Evolutionary conservation across 441 rosid species (phyloP).

Genomic region (Populus tomentosa): DNA sequence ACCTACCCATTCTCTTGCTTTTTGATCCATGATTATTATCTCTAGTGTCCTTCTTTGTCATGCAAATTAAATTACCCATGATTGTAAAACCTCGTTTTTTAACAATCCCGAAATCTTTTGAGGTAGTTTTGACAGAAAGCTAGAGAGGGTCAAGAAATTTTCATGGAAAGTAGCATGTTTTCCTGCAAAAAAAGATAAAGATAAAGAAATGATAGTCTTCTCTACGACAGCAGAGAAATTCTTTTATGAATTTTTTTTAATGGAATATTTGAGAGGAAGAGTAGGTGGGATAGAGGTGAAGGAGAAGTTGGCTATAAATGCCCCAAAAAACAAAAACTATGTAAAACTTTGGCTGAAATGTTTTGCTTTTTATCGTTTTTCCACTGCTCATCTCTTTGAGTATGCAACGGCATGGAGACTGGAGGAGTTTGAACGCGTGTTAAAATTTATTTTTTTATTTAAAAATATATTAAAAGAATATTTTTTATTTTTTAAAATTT

Average conservation of each 20-base stretch:
- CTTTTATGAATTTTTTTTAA: not conserved
- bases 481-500: too few species aligned
- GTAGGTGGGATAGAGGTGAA: not conserved
- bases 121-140: not conserved
- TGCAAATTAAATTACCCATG: constrained; percentile 63
- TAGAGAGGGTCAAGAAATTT: not conserved
- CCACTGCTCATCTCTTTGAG: not conserved
- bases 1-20: constrained; percentile 62
- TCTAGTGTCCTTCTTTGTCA: constrained; percentile 47
- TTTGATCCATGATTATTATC: constrained; percentile 40
- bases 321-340: not conserved
- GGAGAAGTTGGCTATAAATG: constrained; percentile 9
- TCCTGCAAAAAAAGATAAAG: not conserved
- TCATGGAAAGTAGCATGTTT: not conserved
- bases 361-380: not conserved
- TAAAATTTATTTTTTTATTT: too few species aligned
- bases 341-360: not conserved
- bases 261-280: not conserved
- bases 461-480: too few species aligned
- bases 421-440: too few species aligned
- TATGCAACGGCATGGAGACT: not conserved
- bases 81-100: constrained; percentile 1
- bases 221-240: not conserved
- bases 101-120: constrained; percentile 9
- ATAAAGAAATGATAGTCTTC: not conserved